Evolutionary conservation across 352 stramenopile genomes (phyloP), one percentile per base, ranked within the genome.

Genomic region (Globisporangium yorkense): DNA sequence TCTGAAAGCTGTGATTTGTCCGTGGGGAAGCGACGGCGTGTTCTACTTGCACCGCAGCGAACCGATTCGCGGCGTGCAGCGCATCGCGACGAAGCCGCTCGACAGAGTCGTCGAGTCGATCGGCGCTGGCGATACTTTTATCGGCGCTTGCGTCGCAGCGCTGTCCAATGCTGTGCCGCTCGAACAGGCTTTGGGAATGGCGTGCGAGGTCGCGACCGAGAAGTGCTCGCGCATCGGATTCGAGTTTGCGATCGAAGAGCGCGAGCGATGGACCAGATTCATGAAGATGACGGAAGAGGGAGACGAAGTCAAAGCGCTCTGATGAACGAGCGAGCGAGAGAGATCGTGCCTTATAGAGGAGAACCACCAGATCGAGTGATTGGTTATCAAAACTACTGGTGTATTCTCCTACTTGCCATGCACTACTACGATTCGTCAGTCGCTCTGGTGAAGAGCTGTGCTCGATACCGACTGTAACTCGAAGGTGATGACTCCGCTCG

Each of bases 111-210:
- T 89, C 29, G 80, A 91, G 61, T 88, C 84, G 2, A 84, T 89
- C 39, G 84, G 84, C 4, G 84, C 84, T 4, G 84, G 84, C 5
- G 80, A 93, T 54, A 67, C 80, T 21, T 89, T 91, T 50, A 88
- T 93, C 53, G 84, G 79, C 0, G 75, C 80, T 16, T 64, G 68
- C 12, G 62, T 93, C 43, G 80, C 84, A 0, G 72, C 67, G 1
- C 66, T 90, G 40, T 68, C 70, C 24, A 39, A 55, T 0, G 31
- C 61, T 33, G 46, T 65, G n/a, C 44, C 70, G 5, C 51, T 90
- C 3, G 41, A 66, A 9, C 35, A 59, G 2, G 68, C 74, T 2
- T 44, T 90, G n/a, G 62, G 61, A 18, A 57, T 67, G 4, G 84
- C 72, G 9, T 90, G 79, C 50, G 61, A 71, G 2, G 66, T 89